phyloP scores from a whole-genome alignment of 1,284 basidiomycete genomes.

The Ganoderma leucocontextum region DNA sequence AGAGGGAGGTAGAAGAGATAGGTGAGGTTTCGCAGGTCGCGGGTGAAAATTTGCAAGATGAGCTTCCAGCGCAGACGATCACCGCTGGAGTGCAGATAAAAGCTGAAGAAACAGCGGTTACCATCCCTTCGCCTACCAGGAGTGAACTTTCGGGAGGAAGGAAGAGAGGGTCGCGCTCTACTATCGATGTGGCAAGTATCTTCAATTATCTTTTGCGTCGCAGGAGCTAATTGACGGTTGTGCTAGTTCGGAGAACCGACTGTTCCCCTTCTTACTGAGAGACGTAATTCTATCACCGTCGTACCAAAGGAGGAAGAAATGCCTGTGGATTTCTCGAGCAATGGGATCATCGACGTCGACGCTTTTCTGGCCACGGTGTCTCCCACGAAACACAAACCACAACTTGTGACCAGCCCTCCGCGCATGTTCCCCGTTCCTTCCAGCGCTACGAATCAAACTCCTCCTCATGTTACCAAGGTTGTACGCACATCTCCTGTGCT shows the following conservation, averaged over 20 bases:
- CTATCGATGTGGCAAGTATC: conserved; percentile 29
- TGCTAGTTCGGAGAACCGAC: conserved; percentile 28
- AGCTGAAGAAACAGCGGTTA: conserved; percentile 17
- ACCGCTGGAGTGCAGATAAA: conserved; percentile 19
- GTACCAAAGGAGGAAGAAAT: conserved; percentile 6
- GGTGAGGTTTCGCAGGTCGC: conserved; percentile 21
- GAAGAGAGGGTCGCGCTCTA: conserved; percentile 23
- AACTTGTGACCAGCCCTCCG: conserved; percentile 1
- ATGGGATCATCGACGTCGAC: conserved; percentile 7
- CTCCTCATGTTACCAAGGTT: not conserved
- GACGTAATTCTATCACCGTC: not conserved
- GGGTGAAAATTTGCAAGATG: conserved; percentile 23
- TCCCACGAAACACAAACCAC: not conserved
- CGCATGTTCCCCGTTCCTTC: conserved; percentile 1
- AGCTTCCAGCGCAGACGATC: not conserved
- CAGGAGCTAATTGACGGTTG: not conserved
- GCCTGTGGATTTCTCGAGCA: not conserved
- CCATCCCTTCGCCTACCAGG: conserved; percentile 14
- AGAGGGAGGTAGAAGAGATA: conserved; percentile 6
- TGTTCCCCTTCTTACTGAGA: not conserved
- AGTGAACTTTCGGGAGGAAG: conserved; percentile 8
- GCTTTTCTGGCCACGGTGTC: conserved; percentile 5
- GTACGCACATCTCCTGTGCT: not conserved
- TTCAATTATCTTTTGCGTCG: not conserved
- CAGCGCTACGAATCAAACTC: not conserved